These are phyloP conservation scores for Thermothielavioides terrestris DNA, from an alignment of 495 filamentous ascomycete species.

Conservation along the genomic window DNA sequence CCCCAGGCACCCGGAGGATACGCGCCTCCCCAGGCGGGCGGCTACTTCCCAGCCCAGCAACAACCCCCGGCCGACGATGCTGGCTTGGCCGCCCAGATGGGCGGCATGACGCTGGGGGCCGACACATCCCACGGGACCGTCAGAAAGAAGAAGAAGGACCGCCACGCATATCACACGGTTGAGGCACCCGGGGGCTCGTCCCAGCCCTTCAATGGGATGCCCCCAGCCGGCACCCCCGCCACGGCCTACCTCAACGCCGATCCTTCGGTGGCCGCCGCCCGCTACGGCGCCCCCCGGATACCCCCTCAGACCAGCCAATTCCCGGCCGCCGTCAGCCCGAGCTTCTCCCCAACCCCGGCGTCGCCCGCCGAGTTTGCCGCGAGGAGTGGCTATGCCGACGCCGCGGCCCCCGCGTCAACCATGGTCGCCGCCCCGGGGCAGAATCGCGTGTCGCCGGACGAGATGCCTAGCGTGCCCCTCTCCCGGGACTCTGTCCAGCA, in stretches of 20 bases:
- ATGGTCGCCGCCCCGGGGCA: slow-evolving; percentile 48
- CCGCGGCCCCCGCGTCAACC: slow-evolving; percentile 24
- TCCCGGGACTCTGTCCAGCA: slow-evolving; percentile 73
- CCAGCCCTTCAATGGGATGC: slow-evolving; percentile 56
- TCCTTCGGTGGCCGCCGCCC: slow-evolving; percentile 25
- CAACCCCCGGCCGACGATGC: slow-evolving; percentile 35
- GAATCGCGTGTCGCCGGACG: slow-evolving; percentile 78
- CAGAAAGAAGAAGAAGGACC: slow-evolving; percentile 81
- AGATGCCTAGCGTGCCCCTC: slow-evolving; percentile 84
- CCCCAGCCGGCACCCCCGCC: slow-evolving; percentile 48
- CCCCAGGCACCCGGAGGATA: slow-evolving; percentile 31
- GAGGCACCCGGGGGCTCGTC: slow-evolving; percentile 58
- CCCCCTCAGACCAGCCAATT: slow-evolving; percentile 53
- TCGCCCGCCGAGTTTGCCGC: slow-evolving; percentile 51
- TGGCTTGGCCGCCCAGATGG: slow-evolving; percentile 78
- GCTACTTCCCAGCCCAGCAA: slow-evolving; percentile 24
- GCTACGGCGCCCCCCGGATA: slow-evolving; percentile 33
- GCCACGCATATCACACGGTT: slow-evolving; percentile 85
- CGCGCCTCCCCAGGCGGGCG: slow-evolving; percentile 24
- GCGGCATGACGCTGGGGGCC: slow-evolving; percentile 62
- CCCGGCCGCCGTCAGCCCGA: slow-evolving; percentile 50
- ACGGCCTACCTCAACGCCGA: slow-evolving; percentile 69
- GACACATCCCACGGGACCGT: slow-evolving; percentile 42
- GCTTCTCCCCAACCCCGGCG: slow-evolving; percentile 49
- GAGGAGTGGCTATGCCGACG: slow-evolving; percentile 30